Evolutionary conservation across 495 filamentous ascomycete species (phyloP), one percentile per base, ranked within the genome.

Genomic region (Hypoxylon crocopeplum): DNA sequence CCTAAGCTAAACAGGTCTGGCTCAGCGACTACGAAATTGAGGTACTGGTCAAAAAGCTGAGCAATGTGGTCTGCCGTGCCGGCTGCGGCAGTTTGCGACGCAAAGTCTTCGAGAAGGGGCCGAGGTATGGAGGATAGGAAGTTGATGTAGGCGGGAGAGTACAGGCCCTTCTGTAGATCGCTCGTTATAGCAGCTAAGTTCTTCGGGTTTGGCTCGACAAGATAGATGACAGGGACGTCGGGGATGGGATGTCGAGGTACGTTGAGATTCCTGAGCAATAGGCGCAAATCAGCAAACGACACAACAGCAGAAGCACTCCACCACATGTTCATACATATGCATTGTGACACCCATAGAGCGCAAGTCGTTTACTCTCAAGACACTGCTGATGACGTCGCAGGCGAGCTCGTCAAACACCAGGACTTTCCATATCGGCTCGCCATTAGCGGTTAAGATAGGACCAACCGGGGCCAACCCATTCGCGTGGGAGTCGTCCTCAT

Each of bases 11-110:
- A 99, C 0, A 98, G 79, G 72, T 98, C 94, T 1, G 94, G 93
- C 73, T 99, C 95, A 12, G 87, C 88, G 39, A 97, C 93, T 50
- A 98, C 89, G 70, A 98, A 99, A 69, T 99, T 99, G 32, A 99
- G 82, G 56, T 98, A 97, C 68, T 99, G 95, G 69, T 99, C 95
- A 65, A 88, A 99, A 27, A 99, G 86, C 65, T 97, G 93, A 12
- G 92, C 85, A 46, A 99, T 89, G 58, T 88, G 85, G 62, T 97
- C 93, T 2, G 92, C 84, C 2, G 92, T 94, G 10, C 86, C 89
- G 15, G 89, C 86, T 16, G 88, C 74, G 1, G 91, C 95, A 29
- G 94, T 93, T 68, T 95, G 85, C 13, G 88, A 82, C 6, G 93
- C 95, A 69, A 98, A 98, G 58, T 98, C 93, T 79, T 99, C 95